Conservation (phyloP, 2,329 filamentous ascomycete genomes). For the Pleurostoma richardsiae region DNA sequence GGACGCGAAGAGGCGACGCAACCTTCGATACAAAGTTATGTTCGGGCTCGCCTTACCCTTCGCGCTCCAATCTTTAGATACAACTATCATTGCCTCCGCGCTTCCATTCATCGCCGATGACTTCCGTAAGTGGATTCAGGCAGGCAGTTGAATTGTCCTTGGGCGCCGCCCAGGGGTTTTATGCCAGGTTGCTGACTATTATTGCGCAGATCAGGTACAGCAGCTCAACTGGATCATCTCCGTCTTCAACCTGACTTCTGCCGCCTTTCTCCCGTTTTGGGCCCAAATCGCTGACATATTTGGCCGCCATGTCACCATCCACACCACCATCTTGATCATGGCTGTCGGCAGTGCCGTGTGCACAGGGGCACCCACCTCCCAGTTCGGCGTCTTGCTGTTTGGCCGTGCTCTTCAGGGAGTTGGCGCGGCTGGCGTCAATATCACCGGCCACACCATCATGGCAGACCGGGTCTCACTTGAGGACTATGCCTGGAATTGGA, state of each 20-base stretch:
- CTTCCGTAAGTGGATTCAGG: constrained; percentile 41
- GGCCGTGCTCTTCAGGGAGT: constrained; percentile 60
- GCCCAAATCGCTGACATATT: constrained; percentile 62
- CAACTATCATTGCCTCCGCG: constrained; percentile 57
- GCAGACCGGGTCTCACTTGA: constrained; percentile 58
- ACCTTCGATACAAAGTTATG: constrained; percentile 55
- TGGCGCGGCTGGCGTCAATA: constrained; percentile 56
- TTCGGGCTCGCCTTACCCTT: constrained; percentile 55
- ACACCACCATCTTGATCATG: constrained; percentile 51
- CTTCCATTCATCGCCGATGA: constrained; percentile 59
- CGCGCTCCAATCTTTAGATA: constrained; percentile 56
- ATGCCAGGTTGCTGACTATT: background rate
- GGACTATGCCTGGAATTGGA: constrained; percentile 59
- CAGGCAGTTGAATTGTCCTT: too few species aligned
- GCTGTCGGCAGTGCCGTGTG: constrained; percentile 58
- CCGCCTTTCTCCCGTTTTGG: constrained; percentile 63
- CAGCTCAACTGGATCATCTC: constrained; percentile 68
- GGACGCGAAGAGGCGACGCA: constrained; percentile 24
- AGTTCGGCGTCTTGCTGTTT: constrained; percentile 55
- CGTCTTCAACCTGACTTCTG: constrained; percentile 62
- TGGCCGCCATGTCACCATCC: constrained; percentile 54
- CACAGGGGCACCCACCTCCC: constrained; percentile 46
- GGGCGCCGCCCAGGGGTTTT: background rate
- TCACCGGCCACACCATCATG: constrained; percentile 57
- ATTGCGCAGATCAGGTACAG: constrained; percentile 37